A percentile compares a stretch with the other conserved stretches of the same genome.
These are phyloP conservation scores for Carex myosuroides DNA, from an alignment of 176 grass and related monocot genomes.

Conservation along the genomic window DNA sequence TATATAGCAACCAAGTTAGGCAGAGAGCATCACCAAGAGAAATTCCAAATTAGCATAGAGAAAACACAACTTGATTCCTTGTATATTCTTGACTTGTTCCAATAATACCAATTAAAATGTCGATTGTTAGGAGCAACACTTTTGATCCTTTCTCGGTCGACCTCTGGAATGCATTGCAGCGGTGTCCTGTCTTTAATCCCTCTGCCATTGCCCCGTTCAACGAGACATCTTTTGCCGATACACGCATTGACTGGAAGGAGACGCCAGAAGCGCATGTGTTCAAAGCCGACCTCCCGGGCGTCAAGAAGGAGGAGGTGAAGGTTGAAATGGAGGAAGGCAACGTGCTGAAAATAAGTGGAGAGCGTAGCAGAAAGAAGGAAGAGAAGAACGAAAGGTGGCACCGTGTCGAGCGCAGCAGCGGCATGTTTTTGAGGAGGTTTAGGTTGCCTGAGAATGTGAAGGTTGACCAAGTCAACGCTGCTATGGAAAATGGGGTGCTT, in stretches of 20 bases:
- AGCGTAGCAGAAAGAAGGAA: conserved; percentile 17
- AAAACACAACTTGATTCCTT: not conserved
- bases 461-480: conserved; percentile 30
- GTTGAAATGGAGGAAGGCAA: conserved; percentile 42
- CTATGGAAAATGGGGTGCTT: conserved; percentile 47
- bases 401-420: conserved; percentile 45
- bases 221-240: conserved; percentile 28
- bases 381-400: conserved; percentile 52
- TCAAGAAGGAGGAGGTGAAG: conserved; percentile 40
- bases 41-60: not conserved
- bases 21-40: not conserved
- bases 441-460: conserved; percentile 38
- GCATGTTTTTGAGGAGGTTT: conserved; percentile 31
- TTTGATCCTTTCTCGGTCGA: conserved; percentile 30
- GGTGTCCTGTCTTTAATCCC: conserved; percentile 4
- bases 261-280: conserved; percentile 51
- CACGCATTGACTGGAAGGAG: conserved; percentile 53
- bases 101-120: conserved; percentile 7
- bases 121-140: conserved; percentile 20
- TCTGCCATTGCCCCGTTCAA: not conserved
- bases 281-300: conserved; percentile 44
- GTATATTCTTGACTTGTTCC: too few relatives aligned
- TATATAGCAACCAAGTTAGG: not conserved
- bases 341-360: conserved; percentile 21
- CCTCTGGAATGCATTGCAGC: conserved; percentile 14